Evolutionary conservation across 2,329 filamentous ascomycete species (phyloP).

Genomic region (Fusarium sambucinum): DNA sequence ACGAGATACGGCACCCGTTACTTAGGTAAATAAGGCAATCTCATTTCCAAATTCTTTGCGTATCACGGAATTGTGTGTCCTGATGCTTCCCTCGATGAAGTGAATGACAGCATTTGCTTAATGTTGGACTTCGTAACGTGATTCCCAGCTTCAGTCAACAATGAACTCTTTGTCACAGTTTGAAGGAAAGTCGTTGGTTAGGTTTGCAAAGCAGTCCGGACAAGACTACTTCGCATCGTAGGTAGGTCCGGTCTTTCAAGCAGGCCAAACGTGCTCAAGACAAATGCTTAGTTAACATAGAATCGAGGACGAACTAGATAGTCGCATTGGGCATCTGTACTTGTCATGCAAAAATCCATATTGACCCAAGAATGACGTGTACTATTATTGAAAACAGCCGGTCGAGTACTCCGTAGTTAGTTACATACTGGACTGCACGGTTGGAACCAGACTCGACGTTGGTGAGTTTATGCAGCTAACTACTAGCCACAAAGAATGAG

Average conservation of each 20-base stretch:
- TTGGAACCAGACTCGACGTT: slow-evolving; percentile 9
- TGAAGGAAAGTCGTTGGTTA: neutral
- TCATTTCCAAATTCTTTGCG: neutral
- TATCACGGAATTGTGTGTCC: neutral
- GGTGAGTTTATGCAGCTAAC: slow-evolving; percentile 24
- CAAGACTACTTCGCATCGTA: neutral
- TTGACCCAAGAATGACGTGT: slow-evolving; percentile 27
- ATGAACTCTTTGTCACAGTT: neutral
- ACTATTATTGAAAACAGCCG: neutral
- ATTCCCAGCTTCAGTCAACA: neutral
- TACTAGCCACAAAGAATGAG: slow-evolving; percentile 22
- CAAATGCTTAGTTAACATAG: neutral
- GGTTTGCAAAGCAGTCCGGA: neutral
- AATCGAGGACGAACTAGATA: too few relatives aligned
- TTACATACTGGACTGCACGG: neutral
- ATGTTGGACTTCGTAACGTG: neutral
- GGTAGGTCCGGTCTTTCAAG: neutral
- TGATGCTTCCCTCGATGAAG: neutral
- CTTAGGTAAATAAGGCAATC: too few relatives aligned
- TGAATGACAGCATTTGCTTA: neutral
- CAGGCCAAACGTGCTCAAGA: neutral
- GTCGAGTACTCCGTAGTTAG: too few relatives aligned
- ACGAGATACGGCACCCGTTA: neutral
- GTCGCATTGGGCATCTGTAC: neutral
- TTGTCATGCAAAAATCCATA: neutral